Evolutionary conservation across 73 alveolate genomes (phyloP).

Genomic region (Durusdinium trenchii): DNA sequence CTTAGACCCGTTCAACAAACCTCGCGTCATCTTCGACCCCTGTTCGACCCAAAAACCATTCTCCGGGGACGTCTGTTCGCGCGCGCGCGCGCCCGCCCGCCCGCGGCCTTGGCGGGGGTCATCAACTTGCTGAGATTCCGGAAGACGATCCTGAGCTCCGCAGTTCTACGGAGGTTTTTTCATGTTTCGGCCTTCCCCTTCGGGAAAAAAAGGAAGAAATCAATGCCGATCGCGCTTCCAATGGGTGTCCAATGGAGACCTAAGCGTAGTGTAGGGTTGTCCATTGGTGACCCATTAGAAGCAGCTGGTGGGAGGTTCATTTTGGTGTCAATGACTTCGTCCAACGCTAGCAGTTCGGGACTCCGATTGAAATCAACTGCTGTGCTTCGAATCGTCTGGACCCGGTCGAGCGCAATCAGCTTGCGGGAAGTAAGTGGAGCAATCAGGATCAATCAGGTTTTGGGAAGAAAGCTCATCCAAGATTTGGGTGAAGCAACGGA

Average conservation of each 20-base stretch:
- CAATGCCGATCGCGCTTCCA: too few species aligned
- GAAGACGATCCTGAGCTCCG: conserved; percentile 58
- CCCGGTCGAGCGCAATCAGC: background rate
- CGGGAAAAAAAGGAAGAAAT: background rate
- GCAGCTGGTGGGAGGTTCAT: too few species aligned
- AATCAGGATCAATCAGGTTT: background rate
- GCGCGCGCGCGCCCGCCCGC: conserved; percentile 37
- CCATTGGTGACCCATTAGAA: too few species aligned
- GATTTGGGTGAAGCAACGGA: background rate
- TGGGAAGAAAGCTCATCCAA: background rate
- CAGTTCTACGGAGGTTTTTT: background rate
- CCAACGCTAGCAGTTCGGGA: too few species aligned
- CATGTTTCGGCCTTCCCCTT: background rate
- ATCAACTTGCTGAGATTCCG: conserved; percentile 82
- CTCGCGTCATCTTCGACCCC: too few species aligned
- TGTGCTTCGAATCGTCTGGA: background rate
- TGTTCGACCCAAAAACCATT: too few species aligned
- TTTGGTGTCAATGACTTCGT: too few species aligned
- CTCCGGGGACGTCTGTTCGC: too few species aligned
- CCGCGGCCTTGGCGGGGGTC: conserved; percentile 74
- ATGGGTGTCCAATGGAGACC: too few species aligned
- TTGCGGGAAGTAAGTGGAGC: background rate
- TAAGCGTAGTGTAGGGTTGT: too few species aligned
- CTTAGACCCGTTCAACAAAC: too few species aligned
- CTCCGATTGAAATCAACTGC: too few species aligned